phyloP scores from a whole-genome alignment of 2,329 filamentous ascomycete species.

The Xylariaceae sp. region DNA sequence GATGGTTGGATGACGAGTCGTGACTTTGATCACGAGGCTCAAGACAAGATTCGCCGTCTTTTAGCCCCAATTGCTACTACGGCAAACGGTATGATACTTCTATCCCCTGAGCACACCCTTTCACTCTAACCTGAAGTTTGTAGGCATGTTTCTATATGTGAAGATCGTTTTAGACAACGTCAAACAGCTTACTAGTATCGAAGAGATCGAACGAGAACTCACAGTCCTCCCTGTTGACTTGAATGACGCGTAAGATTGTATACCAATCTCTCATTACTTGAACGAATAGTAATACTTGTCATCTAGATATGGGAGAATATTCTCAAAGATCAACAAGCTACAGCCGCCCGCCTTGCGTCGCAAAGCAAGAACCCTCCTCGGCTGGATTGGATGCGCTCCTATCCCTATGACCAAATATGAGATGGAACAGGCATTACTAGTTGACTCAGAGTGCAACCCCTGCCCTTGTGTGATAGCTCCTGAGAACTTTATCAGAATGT shows the following conservation, averaged over 20 bases:
- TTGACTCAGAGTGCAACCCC: not conserved
- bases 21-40: slow-evolving; percentile 14
- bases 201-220: slow-evolving; percentile 28
- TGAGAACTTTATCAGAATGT: slow-evolving; percentile 21
- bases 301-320: slow-evolving; percentile 2
- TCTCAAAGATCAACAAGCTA: slow-evolving; percentile 10
- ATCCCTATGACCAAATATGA: slow-evolving; percentile 17
- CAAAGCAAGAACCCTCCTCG: slow-evolving; percentile 17
- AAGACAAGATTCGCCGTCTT: slow-evolving; percentile 17
- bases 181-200: slow-evolving; percentile 11
- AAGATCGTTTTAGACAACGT: slow-evolving; percentile 26
- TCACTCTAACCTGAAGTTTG: not conserved
- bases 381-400: slow-evolving; percentile 22
- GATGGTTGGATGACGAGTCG: slow-evolving; percentile 13
- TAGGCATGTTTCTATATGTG: slow-evolving; percentile 36
- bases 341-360: not conserved
- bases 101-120: not conserved
- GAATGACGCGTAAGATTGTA: slow-evolving; percentile 28
- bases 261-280: not conserved
- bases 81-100: slow-evolving; percentile 22
- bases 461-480: not conserved
- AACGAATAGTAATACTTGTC: not conserved
- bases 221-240: slow-evolving; percentile 27
- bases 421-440: slow-evolving; percentile 17
- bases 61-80: slow-evolving; percentile 21